phyloP scores from a whole-genome alignment of 2,329 filamentous ascomycete genomes.

The Cladosporium oxysporum region DNA sequence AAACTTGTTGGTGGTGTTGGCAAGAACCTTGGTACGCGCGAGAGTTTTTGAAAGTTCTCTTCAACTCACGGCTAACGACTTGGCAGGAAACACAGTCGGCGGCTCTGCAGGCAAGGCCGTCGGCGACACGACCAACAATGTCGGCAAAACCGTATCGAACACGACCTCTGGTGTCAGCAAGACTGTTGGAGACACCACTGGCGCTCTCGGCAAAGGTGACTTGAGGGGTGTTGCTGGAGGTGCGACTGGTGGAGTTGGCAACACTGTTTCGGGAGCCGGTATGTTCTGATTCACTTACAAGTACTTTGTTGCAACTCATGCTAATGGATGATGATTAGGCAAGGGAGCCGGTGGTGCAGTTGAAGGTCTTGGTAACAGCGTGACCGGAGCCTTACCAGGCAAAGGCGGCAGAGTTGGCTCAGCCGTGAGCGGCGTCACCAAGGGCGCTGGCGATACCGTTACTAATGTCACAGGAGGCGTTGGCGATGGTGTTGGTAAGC shows the following conservation, averaged over 20 bases:
- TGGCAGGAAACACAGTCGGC: conserved; percentile 24
- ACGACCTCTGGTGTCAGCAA: conserved; percentile 46
- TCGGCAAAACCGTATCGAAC: conserved; percentile 45
- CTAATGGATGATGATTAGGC: conserved; percentile 21
- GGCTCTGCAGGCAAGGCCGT: conserved; percentile 40
- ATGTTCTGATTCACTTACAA: not conserved
- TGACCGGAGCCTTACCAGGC: conserved; percentile 41
- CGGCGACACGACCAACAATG: conserved; percentile 42
- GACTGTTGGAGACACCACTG: conserved; percentile 47
- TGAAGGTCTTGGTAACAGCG: conserved; percentile 35
- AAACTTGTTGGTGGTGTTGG: conserved; percentile 18
- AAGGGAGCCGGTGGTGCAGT: conserved; percentile 33
- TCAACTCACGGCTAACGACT: not conserved
- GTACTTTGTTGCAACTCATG: conserved; percentile 28
- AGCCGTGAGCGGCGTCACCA: conserved; percentile 46
- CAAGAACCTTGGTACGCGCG: conserved; percentile 20
- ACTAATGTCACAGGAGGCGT: conserved; percentile 44
- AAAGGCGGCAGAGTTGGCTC: conserved; percentile 41
- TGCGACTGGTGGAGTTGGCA: conserved; percentile 38
- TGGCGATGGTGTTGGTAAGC: conserved; percentile 47
- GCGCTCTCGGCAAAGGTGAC: conserved; percentile 46
- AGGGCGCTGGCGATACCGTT: conserved; percentile 45
- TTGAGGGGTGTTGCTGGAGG: conserved; percentile 42
- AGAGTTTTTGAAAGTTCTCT: not conserved
- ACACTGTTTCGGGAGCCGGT: conserved; percentile 38